Conservation (phyloP, 2,329 filamentous ascomycete genomes). For the Apiospora rasikravindrae region DNA sequence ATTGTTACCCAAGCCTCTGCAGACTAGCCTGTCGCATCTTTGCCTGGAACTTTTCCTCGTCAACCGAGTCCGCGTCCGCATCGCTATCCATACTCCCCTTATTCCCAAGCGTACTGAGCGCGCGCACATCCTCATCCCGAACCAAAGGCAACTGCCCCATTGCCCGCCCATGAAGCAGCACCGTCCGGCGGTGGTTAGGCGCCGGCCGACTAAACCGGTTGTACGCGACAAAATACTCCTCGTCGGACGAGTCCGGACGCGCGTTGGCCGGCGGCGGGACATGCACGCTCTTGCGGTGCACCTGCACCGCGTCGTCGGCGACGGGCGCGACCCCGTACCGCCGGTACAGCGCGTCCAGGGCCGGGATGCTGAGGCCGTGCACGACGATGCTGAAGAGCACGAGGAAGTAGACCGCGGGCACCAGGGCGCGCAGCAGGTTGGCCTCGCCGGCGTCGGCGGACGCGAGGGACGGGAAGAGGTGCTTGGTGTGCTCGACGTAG, state of each 20-base stretch:
- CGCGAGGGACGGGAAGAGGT: conserved; percentile 45
- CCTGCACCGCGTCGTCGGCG: conserved; percentile 45
- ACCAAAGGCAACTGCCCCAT: conserved; percentile 6
- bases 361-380: conserved; percentile 52
- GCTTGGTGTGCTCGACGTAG: conserved; percentile 62
- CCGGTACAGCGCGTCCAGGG: conserved; percentile 44
- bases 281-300: conserved; percentile 42
- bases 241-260: conserved; percentile 36
- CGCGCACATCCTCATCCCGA: not conserved
- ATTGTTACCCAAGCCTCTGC: not conserved
- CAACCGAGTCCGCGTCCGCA: not conserved
- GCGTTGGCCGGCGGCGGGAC: conserved; percentile 45
- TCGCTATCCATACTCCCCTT: not conserved
- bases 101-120: not conserved
- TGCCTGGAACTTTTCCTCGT: conserved; percentile 3
- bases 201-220: conserved; percentile 50
- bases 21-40: not conserved
- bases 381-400: conserved; percentile 45
- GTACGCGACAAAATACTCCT: conserved; percentile 47
- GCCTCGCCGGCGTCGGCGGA: conserved; percentile 42
- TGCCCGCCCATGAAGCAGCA: not conserved
- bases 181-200: conserved; percentile 16
- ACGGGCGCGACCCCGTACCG: conserved; percentile 46
- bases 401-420: conserved; percentile 23
- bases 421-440: conserved; percentile 19